These are phyloP conservation scores for Casaregolazyma suthepensis DNA, from an alignment of 1,139 yeast species.

Conservation along the genomic window DNA sequence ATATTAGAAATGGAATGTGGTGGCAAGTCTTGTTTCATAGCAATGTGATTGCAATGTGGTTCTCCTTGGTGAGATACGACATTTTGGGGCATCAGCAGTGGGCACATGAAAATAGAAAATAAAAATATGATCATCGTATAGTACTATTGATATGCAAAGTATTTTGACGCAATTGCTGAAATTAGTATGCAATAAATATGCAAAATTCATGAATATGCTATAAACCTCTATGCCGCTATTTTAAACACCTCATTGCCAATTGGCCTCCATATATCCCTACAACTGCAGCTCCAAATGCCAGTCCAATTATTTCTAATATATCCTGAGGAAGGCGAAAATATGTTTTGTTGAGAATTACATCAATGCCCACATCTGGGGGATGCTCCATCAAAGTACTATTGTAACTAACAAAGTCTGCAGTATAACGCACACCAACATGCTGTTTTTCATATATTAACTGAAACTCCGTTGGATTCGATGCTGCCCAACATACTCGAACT, in stretches of 20 bases:
- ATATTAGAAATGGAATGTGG: neutral
- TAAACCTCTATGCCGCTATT: too few species aligned
- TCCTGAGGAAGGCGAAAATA: slow-evolving; percentile 23
- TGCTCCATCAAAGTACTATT: slow-evolving; percentile 13
- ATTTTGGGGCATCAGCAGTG: too few species aligned
- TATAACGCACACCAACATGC: slow-evolving; percentile 15
- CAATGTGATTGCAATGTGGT: neutral
- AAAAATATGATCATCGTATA: too few species aligned
- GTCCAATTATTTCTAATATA: slow-evolving; percentile 19
- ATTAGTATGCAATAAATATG: too few species aligned
- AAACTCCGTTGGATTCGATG: slow-evolving; percentile 30
- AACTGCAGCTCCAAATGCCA: slow-evolving; percentile 17
- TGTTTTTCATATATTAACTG: slow-evolving; percentile 19
- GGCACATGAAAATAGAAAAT: neutral
- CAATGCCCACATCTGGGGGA: slow-evolving; percentile 22
- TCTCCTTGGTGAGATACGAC: neutral
- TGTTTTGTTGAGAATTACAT: slow-evolving; percentile 22
- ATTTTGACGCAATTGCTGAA: too few species aligned
- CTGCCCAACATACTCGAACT: slow-evolving; percentile 35
- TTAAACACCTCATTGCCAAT: neutral
- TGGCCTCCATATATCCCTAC: slow-evolving; percentile 12
- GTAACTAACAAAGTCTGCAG: slow-evolving; percentile 19
- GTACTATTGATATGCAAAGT: too few species aligned
- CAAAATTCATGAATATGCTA: too few species aligned
- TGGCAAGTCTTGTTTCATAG: neutral